A percentile compares a stretch with the other conserved stretches of the same genome.
These are phyloP conservation scores for Scheffersomyces illinoinensis DNA, from an alignment of 1,139 yeast genomes.

Conservation along the genomic window DNA sequence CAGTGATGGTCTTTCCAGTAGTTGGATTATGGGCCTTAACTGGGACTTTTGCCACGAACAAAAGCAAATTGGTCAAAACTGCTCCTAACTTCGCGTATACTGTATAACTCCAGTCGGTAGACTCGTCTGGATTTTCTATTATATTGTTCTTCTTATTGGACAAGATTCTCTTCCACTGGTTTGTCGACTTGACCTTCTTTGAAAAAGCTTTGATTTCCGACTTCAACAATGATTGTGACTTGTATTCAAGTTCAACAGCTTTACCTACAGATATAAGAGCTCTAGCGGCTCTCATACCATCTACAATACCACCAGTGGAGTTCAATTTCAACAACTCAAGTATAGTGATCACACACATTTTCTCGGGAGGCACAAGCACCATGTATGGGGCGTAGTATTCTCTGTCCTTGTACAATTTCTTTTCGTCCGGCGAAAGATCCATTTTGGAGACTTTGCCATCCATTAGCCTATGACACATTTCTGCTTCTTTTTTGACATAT, in stretches of 20 bases:
- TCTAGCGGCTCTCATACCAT: conserved; percentile 84
- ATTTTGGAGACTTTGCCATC: conserved; percentile 17
- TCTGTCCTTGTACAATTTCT: conserved; percentile 48
- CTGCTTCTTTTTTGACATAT: conserved; percentile 63
- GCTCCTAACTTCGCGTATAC: conserved; percentile 84
- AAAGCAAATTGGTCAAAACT: conserved; percentile 66
- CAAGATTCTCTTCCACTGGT: conserved; percentile 46
- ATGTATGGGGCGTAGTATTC: conserved; percentile 79
- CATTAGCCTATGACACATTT: conserved; percentile 42
- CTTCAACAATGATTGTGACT: conserved; percentile 61
- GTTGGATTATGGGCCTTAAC: conserved; percentile 80
- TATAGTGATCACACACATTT: conserved; percentile 81
- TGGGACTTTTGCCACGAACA: conserved; percentile 80
- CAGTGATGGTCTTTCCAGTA: conserved; percentile 63
- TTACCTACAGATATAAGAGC: conserved; percentile 81
- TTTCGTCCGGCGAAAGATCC: conserved; percentile 26
- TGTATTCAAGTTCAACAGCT: conserved; percentile 82
- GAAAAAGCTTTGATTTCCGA: conserved; percentile 55
- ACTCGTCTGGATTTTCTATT: conserved; percentile 28
- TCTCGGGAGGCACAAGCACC: conserved; percentile 69
- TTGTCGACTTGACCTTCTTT: conserved; percentile 26
- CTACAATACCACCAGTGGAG: conserved; percentile 75
- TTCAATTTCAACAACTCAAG: conserved; percentile 75
- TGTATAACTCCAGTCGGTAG: conserved; percentile 46
- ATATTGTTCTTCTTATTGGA: conserved; percentile 32